Conservation (phyloP, 2,329 filamentous ascomycete species). For the Acephala macrosclerotiorum region DNA sequence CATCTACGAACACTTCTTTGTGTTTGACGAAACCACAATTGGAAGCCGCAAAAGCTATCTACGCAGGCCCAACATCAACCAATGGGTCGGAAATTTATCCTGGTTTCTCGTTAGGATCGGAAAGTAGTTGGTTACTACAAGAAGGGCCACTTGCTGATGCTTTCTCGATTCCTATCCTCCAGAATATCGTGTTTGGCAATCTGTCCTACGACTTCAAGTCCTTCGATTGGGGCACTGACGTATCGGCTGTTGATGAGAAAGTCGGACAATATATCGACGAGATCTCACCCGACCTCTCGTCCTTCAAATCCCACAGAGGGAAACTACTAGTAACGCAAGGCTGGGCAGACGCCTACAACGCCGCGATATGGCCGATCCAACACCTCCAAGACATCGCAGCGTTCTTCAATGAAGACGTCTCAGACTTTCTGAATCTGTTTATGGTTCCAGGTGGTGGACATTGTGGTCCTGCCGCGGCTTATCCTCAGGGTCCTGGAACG, state of each 20-base stretch:
- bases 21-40: conserved; percentile 54
- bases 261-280: conserved; percentile 49
- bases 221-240: conserved; percentile 49
- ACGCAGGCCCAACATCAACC: conserved; percentile 53
- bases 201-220: conserved; percentile 44
- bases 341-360: conserved; percentile 45
- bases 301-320: conserved; percentile 43
- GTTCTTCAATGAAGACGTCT: conserved; percentile 37
- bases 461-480: conserved; percentile 48
- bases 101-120: conserved; percentile 49
- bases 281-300: conserved; percentile 43
- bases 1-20: conserved; percentile 42
- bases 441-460: conserved; percentile 59
- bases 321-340: conserved; percentile 50
- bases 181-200: conserved; percentile 51
- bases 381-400: conserved; percentile 52
- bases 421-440: conserved; percentile 58
- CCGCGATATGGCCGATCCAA: conserved; percentile 50
- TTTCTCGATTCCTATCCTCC: conserved; percentile 50
- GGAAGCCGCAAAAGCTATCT: conserved; percentile 53
- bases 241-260: conserved; percentile 43
- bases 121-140: conserved; percentile 48
- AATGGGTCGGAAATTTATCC: conserved; percentile 44
- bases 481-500: conserved; percentile 44
- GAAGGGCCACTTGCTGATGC: conserved; percentile 45